phyloP scores from a whole-genome alignment of 108 stramenopile species.

The Mediolabrus comicus region DNA sequence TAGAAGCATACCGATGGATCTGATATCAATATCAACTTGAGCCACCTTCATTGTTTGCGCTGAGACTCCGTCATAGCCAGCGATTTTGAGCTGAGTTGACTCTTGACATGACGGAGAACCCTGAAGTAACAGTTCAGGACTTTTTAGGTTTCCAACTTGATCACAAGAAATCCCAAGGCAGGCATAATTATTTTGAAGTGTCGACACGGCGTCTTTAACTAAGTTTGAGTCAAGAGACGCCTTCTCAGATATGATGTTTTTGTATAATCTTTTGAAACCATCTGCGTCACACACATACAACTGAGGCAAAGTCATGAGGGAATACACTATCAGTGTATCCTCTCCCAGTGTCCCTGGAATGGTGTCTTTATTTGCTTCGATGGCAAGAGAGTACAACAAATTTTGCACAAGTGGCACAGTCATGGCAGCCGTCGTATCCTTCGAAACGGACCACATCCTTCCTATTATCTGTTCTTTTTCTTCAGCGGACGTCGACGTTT shows the following conservation, averaged over 20 bases:
- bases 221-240: constrained; percentile 1
- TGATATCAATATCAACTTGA: constrained; percentile 59
- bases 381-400: constrained; percentile 56
- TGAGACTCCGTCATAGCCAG: constrained; percentile 25
- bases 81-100: constrained; percentile 27
- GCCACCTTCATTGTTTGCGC: not conserved
- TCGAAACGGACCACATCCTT: constrained; percentile 30
- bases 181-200: constrained; percentile 42
- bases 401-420: constrained; percentile 64
- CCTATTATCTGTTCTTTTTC: constrained; percentile 14
- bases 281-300: constrained; percentile 48
- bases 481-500: constrained; percentile 6
- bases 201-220: constrained; percentile 14
- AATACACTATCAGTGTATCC: not conserved
- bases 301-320: constrained; percentile 25
- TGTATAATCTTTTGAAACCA: constrained; percentile 28
- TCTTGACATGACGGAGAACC: constrained; percentile 6
- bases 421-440: constrained; percentile 35
- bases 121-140: not conserved
- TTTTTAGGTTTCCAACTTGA: constrained; percentile 54
- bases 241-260: constrained; percentile 22
- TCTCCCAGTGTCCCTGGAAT: not conserved
- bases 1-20: constrained; percentile 45
- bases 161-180: constrained; percentile 57
- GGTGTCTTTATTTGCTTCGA: not conserved